Evolutionary conservation across 148 eudicot species (phyloP).

Genomic region (Polygonum maritimum): DNA sequence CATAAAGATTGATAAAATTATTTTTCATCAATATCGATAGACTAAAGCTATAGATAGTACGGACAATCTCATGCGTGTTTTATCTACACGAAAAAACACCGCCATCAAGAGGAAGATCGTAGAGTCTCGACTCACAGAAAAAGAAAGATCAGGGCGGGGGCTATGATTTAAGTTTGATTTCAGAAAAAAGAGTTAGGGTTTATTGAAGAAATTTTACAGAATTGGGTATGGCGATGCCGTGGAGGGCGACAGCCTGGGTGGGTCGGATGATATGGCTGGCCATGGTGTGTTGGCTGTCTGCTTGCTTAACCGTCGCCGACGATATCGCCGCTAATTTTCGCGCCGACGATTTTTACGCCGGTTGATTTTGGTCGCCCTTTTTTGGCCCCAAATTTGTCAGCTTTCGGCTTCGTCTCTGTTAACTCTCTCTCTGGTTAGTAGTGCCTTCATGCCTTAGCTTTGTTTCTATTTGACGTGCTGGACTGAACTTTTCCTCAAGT

Average conservation of each 20-base stretch:
- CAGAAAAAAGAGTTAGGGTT: not conserved
- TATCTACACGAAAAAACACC: no score
- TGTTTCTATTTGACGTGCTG: not conserved
- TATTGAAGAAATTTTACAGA: not conserved
- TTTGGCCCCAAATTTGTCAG: not conserved
- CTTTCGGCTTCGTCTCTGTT: not conserved
- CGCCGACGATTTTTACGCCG: constrained; percentile 43
- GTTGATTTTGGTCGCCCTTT: constrained; percentile 17
- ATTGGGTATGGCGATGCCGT: constrained; percentile 50
- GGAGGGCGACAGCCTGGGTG: constrained; percentile 49
- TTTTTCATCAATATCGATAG: no score
- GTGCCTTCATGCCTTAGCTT: not conserved
- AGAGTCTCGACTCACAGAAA: no score
- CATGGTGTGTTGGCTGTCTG: constrained; percentile 51
- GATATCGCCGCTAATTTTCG: constrained; percentile 60
- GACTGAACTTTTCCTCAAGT: not conserved
- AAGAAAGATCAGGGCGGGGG: no score
- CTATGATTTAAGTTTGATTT: not conserved
- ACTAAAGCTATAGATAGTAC: no score
- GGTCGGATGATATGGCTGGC: constrained; percentile 56
- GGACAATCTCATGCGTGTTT: no score
- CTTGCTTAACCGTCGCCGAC: constrained; percentile 65
- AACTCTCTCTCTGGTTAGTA: not conserved
- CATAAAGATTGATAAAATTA: no score
- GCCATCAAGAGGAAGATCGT: no score